Evolutionary conservation across 2,329 filamentous ascomycete species (phyloP), one percentile per base, ranked within the genome.

Genomic region (Epichloe hybrida): DNA sequence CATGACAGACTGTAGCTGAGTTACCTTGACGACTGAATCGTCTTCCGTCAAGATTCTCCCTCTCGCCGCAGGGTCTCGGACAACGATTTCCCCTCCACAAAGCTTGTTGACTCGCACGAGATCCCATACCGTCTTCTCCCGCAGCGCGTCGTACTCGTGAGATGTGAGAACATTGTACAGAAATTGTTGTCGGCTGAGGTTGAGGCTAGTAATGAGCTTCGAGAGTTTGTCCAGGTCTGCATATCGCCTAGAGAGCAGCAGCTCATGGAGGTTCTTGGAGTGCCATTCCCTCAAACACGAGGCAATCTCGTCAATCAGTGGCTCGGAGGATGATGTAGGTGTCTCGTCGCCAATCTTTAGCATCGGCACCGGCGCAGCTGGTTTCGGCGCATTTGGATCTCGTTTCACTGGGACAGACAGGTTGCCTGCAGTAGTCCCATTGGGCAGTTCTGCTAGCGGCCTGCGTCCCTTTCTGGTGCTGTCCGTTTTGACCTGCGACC

Each of bases 271-370:
- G 63, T 96, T 94, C 17, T 90, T 95, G 20, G 93, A 95, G 69
- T 98, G 91, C 94, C 93, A 98, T 75, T 98, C 93, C 59, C 93
- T 81, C 55, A 98, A 71, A 64, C 93, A 98, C 3, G 90, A 96
- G 13, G 93, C 90, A 59, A 98, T 97, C 66, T 98, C 93, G 67
- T 98, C 93, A 23, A 98, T 90, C 54, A 98, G 69, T 2, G 93
- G 93, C 65, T 98, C 94, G 8, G 86, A 83, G 15, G 80, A 75
- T 5, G 89, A 96, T 0, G 88, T 95, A 1, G 90, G 88, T 2
- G 89, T 95, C 71, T 98, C 93, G 62, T 98, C 93, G 52, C 93
- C 93, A 64, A 98, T 91, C 67, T 96, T 95, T 49, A 98, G 76
- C 86, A 97, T 93, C 4, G 93, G 93, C 8, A 98, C 90, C 0